Percentiles rank a stretch among this genome's conserved stretches.
phyloP scores from a whole-genome alignment of 2,329 filamentous ascomycete species.

The Chaetomium sp. region DNA sequence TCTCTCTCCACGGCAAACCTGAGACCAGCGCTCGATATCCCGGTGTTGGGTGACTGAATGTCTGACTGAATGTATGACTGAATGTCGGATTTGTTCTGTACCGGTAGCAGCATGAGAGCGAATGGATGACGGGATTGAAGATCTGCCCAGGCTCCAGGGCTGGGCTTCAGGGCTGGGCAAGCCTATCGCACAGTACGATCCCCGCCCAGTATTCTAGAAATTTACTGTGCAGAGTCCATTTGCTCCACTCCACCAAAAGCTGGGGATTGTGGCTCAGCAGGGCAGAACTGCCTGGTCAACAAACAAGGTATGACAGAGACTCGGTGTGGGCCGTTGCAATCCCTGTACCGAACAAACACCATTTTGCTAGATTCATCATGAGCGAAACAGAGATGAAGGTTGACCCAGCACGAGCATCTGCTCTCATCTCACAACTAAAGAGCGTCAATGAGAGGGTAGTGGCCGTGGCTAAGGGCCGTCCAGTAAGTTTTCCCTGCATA shows the following conservation, averaged over 20 bases:
- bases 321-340: not conserved
- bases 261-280: not conserved
- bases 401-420: constrained; percentile 61
- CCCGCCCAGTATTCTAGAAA: not conserved
- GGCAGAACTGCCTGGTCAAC: too few relatives aligned
- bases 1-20: not conserved
- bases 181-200: not conserved
- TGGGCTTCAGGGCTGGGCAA: not conserved
- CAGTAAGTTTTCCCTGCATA: constrained; percentile 48
- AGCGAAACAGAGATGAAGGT: constrained; percentile 61
- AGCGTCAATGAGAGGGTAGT: constrained; percentile 61
- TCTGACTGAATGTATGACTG: too few relatives aligned
- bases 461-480: constrained; percentile 54
- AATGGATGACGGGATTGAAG: not conserved
- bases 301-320: not conserved
- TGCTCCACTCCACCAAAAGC: not conserved
- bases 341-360: not conserved
- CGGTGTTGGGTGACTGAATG: not conserved
- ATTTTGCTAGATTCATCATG: constrained; percentile 41
- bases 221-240: not conserved
- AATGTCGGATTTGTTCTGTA: not conserved
- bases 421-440: constrained; percentile 64
- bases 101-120: not conserved
- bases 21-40: not conserved
- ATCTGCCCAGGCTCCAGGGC: not conserved